Conservation (phyloP, 1,284 basidiomycete species). For the Melampsora abietis-canadensis region DNA sequence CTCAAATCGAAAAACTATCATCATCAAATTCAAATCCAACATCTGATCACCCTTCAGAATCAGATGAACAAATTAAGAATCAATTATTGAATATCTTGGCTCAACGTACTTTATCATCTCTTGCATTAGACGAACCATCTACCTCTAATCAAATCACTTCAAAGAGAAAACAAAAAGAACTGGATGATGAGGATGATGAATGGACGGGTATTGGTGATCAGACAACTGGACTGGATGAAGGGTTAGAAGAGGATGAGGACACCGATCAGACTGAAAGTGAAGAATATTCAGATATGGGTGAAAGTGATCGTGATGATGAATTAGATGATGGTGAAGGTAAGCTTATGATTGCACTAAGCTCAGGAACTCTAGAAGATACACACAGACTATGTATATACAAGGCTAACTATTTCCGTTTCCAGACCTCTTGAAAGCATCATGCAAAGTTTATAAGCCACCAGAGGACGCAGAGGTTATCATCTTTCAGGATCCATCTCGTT, state of each 20-base stretch:
- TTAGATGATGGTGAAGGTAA: slow-evolving; percentile 27
- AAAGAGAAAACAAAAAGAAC: slow-evolving; percentile 2
- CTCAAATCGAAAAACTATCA: background rate
- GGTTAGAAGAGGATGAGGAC: background rate
- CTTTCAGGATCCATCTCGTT: slow-evolving; percentile 26
- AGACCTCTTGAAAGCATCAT: slow-evolving; percentile 8
- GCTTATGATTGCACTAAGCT: background rate
- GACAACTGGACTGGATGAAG: background rate
- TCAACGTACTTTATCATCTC: background rate
- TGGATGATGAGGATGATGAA: slow-evolving; percentile 11
- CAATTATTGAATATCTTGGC: background rate
- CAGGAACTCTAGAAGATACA: background rate
- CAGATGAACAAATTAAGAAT: background rate
- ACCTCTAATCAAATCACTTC: background rate
- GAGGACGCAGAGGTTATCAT: slow-evolving; percentile 14
- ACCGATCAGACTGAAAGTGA: background rate
- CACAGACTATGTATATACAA: too few relatives aligned
- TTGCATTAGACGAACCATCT: slow-evolving; percentile 6
- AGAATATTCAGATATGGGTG: slow-evolving; percentile 6
- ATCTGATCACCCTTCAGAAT: background rate
- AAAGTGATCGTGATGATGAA: slow-evolving; percentile 8
- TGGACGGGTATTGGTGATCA: background rate
- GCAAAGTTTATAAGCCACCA: background rate
- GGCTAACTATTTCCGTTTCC: background rate
- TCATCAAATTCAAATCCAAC: background rate